Base-by-base conservation (phyloP, 2,329 filamentous ascomycete genomes). In the Monilinia fructicola region DNA sequence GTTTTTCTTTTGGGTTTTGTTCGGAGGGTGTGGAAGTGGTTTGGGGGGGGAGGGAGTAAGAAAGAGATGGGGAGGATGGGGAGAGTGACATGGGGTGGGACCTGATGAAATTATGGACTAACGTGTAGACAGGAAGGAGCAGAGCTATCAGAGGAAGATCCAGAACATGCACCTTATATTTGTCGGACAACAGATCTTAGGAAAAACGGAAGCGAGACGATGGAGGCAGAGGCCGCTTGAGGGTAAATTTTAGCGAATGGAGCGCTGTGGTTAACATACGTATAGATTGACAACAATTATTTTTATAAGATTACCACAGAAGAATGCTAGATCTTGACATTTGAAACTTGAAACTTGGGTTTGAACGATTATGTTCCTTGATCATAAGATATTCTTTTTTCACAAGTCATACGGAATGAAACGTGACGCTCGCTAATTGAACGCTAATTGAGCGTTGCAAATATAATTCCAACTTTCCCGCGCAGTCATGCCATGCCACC, bases 101-200 rank as follows among this genome's bases (percentile, higher is more conserved):
- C 4, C 3, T 1, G 10, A 46, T 31, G 11, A 10, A 31, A 59
- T 31, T 9, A 11, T 2, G 26, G 2, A 23, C 55, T 59, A 46
- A 59, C 18, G 16, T 23, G 23, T n/a, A 16, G 4, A 50, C 23
- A 64, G 2, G 86, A 89, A 71, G 84, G 86, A 12, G 83, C 82
- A 38, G 85, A 88, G 77, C 76, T 78, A 7, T 83, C 84, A 74
- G 81, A 83, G 18, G 85, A 85, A 67, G 83, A 85, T 66, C 84
- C 84, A 3, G 60, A 68, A 4, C 61, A 66, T 23, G 69, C 70
- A 16, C 12, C 35, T 10, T 68, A 66, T 38, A 53, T 31, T 6
- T 23, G 14, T 40, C 14, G 31, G 50, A 67, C 44, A 60, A 60
- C 14, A 54, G 66, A 40, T 56, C 11, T 35, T 14, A n/a, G 16